Base-by-base conservation (phyloP, 192 early-diverging fungal species). In the Umbelopsis sp. region DNA sequence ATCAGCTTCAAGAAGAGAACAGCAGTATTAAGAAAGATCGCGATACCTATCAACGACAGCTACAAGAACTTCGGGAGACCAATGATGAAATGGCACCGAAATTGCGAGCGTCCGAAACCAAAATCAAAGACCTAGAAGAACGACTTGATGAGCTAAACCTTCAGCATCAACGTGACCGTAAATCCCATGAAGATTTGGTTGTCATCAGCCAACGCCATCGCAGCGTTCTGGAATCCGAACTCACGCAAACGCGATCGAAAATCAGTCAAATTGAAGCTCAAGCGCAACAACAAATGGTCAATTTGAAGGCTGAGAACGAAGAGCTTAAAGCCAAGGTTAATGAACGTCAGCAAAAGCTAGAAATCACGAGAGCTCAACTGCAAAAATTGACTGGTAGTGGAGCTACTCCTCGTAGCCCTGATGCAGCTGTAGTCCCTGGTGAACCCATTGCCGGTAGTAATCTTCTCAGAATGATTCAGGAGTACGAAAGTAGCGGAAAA, bases 401-500 rank as follows among this genome's bases (percentile, higher is more conserved):
- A 8, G 5, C 55, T 13, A 35, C 55, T 35, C 55, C 55, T 18
- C 25, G 55, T 6, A 61, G 55, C 30, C 55, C 55, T 6, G 55
- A 61, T 35, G 55, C 30, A 61, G 55, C 55, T 18, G 55, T 61
- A 13, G 55, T 61, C 33, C 58, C 50, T 16, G 50, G 49, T 20
- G 35, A 46, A 8, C 51, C 68, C 18, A 30, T 70, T 21, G 50
- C 51, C 10, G 49, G 51, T 37, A 55, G 68, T 52, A 52, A 55
- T 21, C 49, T 70, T 10, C 44, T 70, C 21, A 45, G 51, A 44
- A 20, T 55, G 68, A 51, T 70, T 9, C 25, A 70, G 47, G 37
- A 71, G 35, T 71, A 61, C 22, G 70, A 71, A 46, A 70, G 68
- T 45, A 13, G 49, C 20, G 70, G 70, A 4, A 58, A 64, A 25